Base-by-base conservation (phyloP, 2,329 filamentous ascomycete species). In the Monilinia polystroma region DNA sequence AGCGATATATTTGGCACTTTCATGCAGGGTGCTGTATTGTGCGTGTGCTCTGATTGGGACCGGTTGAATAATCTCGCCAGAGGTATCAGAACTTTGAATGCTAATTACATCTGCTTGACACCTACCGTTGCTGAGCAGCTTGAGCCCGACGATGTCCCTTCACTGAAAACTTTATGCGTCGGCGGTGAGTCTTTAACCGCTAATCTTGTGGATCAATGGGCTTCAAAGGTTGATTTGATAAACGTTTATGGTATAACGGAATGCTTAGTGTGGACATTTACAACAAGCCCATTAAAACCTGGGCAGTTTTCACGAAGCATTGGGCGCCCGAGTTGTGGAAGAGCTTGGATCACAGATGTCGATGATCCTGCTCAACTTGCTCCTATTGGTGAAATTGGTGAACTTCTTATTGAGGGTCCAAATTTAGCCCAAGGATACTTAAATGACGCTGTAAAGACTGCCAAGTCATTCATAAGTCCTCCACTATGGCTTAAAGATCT, bases 361-460 rank as follows among this genome's bases (percentile, higher is more conserved):
- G 45, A 47, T 47, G 45, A 47, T n/a, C 45, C 45, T 47, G n/a
- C 45, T n/a, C 16, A 47, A 47, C 18, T 47, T 8, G 45, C n/a
- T n/a, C 5, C 16, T 4, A 7, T 7, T n/a, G 45, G 45, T n/a
- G 45, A n/a, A 7, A 47, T 47, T 10, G 45, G 45, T 8, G 45
- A 47, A 18, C 52, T 81, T 18, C 71, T 77, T 5, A 70, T 81
- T 2, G 75, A 78, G 58, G 79, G 79, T 4, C 76, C 74, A 18
- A 68, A 74, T 4, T 67, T 81, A 6, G 78, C 76, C 1, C 68
- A 75, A 18, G 80, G 76, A 23, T 81, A 81, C 64, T 71, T 81
- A 8, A 75, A 78, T 29, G 75, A 79, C 29, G 73, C 74, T 0
- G 71, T 73, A 26, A 77, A 75, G 63, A 81, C 78, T 0, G 57